Evolutionary conservation across 169 alveolate genomes (phyloP).

Genomic region (Plasmodium inui): DNA sequence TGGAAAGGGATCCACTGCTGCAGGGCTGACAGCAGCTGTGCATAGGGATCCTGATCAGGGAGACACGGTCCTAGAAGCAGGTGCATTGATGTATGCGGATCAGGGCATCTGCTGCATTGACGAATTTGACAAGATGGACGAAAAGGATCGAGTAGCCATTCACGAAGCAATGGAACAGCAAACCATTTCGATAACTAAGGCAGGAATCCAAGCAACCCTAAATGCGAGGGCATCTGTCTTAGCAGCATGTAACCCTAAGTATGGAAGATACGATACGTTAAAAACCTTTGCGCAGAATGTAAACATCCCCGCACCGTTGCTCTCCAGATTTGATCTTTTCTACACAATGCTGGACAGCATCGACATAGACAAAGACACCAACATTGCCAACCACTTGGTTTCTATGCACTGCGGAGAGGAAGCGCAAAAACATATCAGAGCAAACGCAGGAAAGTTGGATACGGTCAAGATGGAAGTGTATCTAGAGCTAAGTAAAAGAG

Average conservation of each 20-base stretch:
- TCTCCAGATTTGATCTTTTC: constrained; percentile 96
- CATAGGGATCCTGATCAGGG: constrained; percentile 97
- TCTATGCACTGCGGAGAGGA: constrained; percentile 76
- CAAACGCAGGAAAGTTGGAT: constrained; percentile 80
- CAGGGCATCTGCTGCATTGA: constrained; percentile 98
- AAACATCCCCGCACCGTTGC: constrained; percentile 96
- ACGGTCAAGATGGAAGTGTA: constrained; percentile 91
- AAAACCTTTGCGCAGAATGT: constrained; percentile 93
- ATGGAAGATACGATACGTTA: constrained; percentile 95
- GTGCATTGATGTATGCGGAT: constrained; percentile 98
- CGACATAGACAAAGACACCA: constrained; percentile 91
- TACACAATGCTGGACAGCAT: constrained; percentile 95
- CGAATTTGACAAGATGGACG: constrained; percentile 98
- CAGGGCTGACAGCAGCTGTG: constrained; percentile 98
- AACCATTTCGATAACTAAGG: constrained; percentile 97
- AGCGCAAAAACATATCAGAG: constrained; percentile 51
- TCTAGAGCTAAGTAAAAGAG: constrained; percentile 92
- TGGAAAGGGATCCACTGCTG: constrained; percentile 98
- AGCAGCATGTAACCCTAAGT: constrained; percentile 98
- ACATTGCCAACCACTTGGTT: constrained; percentile 84
- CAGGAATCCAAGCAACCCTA: constrained; percentile 98
- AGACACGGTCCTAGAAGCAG: constrained; percentile 97
- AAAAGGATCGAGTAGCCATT: constrained; percentile 97
- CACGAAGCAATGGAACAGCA: constrained; percentile 99
- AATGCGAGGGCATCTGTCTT: constrained; percentile 98